Evolutionary conservation across 2,329 filamentous ascomycete genomes (phyloP).

Genomic region (Bipolaris sorokiniana): DNA sequence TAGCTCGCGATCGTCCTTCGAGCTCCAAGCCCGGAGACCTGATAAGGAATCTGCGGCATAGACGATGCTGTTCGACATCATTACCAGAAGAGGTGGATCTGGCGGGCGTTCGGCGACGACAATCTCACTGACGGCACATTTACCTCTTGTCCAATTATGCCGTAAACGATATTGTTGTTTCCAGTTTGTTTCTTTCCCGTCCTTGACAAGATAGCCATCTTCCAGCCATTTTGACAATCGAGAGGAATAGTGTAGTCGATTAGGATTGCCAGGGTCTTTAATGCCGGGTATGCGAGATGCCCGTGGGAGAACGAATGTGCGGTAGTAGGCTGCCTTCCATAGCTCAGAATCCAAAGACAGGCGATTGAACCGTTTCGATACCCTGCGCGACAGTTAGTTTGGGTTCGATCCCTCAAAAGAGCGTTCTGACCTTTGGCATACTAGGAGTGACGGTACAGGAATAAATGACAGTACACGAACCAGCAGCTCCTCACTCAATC

Average conservation of each 20-base stretch:
- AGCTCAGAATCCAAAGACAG: conserved; percentile 83
- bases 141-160: conserved; percentile 88
- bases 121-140: conserved; percentile 80
- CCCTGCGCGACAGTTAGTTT: conserved; percentile 49
- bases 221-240: conserved; percentile 67
- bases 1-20: conserved; percentile 64
- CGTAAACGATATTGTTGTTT: conserved; percentile 86
- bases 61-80: conserved; percentile 76
- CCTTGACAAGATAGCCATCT: conserved; percentile 62
- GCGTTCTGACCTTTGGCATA: conserved; percentile 62
- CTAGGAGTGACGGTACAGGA: conserved; percentile 70
- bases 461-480: conserved; percentile 82
- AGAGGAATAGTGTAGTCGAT: conserved; percentile 59
- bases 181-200: conserved; percentile 70
- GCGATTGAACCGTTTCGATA: conserved; percentile 76
- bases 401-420: background rate
- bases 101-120: conserved; percentile 61
- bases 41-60: conserved; percentile 73
- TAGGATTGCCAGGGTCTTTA: conserved; percentile 49
- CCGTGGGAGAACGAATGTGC: conserved; percentile 82
- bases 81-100: conserved; percentile 71
- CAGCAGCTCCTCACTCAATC: conserved; percentile 84
- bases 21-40: conserved; percentile 80
- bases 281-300: conserved; percentile 76
- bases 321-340: conserved; percentile 90